phyloP scores from a whole-genome alignment of 169 alveolate species.

The Eimeria maxima region DNA sequence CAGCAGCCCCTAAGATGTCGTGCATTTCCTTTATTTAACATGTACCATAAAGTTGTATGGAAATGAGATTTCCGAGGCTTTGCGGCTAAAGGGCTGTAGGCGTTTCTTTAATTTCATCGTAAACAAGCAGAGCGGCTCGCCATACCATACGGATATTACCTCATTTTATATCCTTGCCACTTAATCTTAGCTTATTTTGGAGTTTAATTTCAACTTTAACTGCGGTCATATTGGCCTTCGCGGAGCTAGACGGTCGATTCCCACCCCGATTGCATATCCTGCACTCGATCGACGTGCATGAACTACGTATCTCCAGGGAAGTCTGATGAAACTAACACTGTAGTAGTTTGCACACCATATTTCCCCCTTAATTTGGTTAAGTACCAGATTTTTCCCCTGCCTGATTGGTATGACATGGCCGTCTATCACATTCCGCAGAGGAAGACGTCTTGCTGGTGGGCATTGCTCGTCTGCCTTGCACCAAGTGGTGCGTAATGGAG shows the following conservation, averaged over 20 bases:
- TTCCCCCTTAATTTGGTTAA: not conserved
- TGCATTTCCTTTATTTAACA: too few species aligned
- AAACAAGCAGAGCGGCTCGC: too few species aligned
- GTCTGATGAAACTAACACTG: not conserved
- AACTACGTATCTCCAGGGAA: not conserved
- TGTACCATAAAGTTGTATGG: not conserved
- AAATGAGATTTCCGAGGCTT: not conserved
- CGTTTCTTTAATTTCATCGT: not conserved
- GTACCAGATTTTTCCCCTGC: not conserved
- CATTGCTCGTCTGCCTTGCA: not conserved
- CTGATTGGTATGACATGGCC: not conserved
- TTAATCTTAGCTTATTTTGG: too few species aligned
- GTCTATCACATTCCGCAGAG: not conserved
- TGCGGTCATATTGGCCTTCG: too few species aligned
- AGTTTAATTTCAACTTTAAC: too few species aligned
- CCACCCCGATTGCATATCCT: too few species aligned
- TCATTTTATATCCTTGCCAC: too few species aligned
- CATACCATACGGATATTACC: not conserved
- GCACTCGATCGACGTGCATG: not conserved
- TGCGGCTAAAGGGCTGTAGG: not conserved
- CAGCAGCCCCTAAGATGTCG: not conserved
- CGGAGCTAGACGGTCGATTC: too few species aligned
- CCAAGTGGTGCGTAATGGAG: not conserved
- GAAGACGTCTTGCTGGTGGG: not conserved
- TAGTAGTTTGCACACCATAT: not conserved